A percentile compares a stretch with the other conserved stretches of the same genome.
phyloP scores from a whole-genome alignment of 2,329 filamentous ascomycete species.

The Diaporthe helianthi region DNA sequence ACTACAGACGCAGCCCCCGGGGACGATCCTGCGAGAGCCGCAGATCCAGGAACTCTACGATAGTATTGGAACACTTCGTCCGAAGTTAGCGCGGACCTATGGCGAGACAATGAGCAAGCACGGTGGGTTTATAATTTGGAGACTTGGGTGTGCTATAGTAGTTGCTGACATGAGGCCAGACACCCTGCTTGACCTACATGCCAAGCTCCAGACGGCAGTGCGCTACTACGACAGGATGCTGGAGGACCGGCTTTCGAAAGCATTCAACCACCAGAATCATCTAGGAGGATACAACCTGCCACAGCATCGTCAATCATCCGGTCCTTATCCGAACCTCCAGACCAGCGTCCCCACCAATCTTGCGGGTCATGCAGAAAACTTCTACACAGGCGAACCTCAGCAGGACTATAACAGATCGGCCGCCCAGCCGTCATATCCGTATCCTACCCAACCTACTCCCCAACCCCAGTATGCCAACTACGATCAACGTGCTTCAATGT shows the following conservation, averaged over 20 bases:
- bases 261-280: slow-evolving; percentile 80
- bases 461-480: slow-evolving; percentile 55
- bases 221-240: slow-evolving; percentile 98
- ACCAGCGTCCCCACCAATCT: slow-evolving; percentile 53
- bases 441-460: slow-evolving; percentile 52
- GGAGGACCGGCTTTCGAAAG: slow-evolving; percentile 90
- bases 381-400: slow-evolving; percentile 74
- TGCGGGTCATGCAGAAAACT: slow-evolving; percentile 73
- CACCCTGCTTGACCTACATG: slow-evolving; percentile 90
- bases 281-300: slow-evolving; percentile 70
- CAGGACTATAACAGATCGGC: slow-evolving; percentile 54
- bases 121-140: slow-evolving; percentile 61
- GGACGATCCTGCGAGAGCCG: slow-evolving; percentile 94
- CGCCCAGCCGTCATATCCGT: slow-evolving; percentile 61
- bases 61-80: slow-evolving; percentile 90
- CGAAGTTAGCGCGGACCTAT: slow-evolving; percentile 93
- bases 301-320: slow-evolving; percentile 58
- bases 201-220: slow-evolving; percentile 94
- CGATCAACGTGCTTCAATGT: slow-evolving; percentile 49
- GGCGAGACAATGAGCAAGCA: slow-evolving; percentile 99
- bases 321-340: slow-evolving; percentile 76
- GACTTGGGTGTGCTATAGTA: neutral
- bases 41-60: slow-evolving; percentile 99
- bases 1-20: slow-evolving; percentile 91
- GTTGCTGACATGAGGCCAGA: slow-evolving; percentile 61